Evolutionary conservation across 2,329 filamentous ascomycete species (phyloP), one percentile per base, ranked within the genome.

Genomic region (Biscogniauxia sp.): DNA sequence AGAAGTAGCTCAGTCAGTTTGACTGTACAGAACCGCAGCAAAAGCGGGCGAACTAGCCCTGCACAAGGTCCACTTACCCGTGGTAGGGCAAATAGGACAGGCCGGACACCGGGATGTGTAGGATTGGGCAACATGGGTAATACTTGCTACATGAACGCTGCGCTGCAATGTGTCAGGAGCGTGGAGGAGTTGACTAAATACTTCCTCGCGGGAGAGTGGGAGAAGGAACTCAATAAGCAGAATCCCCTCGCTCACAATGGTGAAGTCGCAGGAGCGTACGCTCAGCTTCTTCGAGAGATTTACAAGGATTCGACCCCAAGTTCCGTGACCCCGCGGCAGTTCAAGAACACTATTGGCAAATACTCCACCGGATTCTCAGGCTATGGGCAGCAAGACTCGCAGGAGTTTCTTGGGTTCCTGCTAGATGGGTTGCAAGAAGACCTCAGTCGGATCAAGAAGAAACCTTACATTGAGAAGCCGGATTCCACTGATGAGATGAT

Each of bases 91-190:
- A 86, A 87, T 64, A 89, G 86, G 67, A 85, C 87, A 49, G 90
- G 90, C 9, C 87, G 88, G 63, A 85, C 86, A 13, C 77, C 87
- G 37, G 95, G 95, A 32, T 89, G 88, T 50, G 90, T 93, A 51
- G 95, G 95, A 37, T 79, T 99, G 56, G 87, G 86, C 65, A 99
- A 99, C 71, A 79, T 99, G 15, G 95, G 95, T 54, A 99, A 99
- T 71, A 98, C 95, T 0, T 99, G 95, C 77, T 99, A 99, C 78
- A 97, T 98, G 93, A 98, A 98, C 76, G 97, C 94, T 20, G 95
- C 95, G 9, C 81, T 98, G 58, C 95, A 99, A 74, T 99, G 95
- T 74, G 86, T 99, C 56, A 88, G 94, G 55, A 96, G 92, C 68
- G 93, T 97, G 0, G 92, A 97, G 72, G 95, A 99, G 75, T 79